Evolutionary conservation across 2,329 filamentous ascomycete species (phyloP), one percentile per base, ranked within the genome.

Genomic region (Teratosphaeria destructans): DNA sequence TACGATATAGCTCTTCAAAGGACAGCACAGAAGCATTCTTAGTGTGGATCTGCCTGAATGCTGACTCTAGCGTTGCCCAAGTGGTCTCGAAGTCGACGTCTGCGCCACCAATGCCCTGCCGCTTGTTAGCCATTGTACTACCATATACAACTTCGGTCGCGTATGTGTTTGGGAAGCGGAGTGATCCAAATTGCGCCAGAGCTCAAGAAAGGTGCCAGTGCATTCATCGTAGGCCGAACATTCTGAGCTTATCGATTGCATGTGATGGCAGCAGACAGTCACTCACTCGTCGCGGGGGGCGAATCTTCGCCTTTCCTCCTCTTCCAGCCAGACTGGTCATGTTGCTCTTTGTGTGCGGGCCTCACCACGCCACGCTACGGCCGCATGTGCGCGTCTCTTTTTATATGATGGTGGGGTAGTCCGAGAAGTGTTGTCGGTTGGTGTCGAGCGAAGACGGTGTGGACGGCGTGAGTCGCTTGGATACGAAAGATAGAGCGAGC

Each of bases 1-100:
- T 89, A 60, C 94, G 88, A 76, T 99, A 99, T 0, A 99, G 83
- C 69, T 95, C 88, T 74, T 99, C 94, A 77, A 96, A 99, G 0
- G 92, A 96, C 2, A 99, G 83, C 16, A 82, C 81, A 10, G 91
- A 95, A 61, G 91, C 91, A 72, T 95, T 94, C 73, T 95, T 92
- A 60, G 85, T 88, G 76, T 97, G 92, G 56, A 99, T 97, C 70
- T 96, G 89, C 59, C 79, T 81, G 57, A 99, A 83, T 3, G 93
- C 91, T 55, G 85, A 82, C 54, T 85, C 81, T 7, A 99, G 83
- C 53, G 85, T 84, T 14, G 80, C 79, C 94, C 94, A 99, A 66
- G 86, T 89, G 2, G 83, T 79, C n/a, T 96, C 89, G 71, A 96
- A 96, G 65, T 95, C 90, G 67, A 88, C 81, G 10, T 81, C 79